Conservation (phyloP, 2,329 filamentous ascomycete genomes). For the Aplosporella prunicola region DNA sequence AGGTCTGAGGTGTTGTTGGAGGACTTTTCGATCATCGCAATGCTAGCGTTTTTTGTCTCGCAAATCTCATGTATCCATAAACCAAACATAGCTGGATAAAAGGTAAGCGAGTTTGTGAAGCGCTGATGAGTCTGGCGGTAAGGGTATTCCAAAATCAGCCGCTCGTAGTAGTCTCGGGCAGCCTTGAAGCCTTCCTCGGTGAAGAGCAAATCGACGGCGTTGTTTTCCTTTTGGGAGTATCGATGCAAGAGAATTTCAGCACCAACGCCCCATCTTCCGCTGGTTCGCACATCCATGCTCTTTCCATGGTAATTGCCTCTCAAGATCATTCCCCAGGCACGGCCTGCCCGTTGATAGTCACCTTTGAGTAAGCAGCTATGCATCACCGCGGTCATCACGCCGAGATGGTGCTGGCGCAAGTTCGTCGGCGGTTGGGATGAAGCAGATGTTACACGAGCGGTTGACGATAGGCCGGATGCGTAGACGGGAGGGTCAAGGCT, state of each 20-base stretch:
- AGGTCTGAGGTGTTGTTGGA: neutral
- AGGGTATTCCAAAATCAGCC: slow-evolving; percentile 61
- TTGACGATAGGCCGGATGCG: slow-evolving; percentile 13
- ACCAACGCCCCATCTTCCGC: slow-evolving; percentile 71
- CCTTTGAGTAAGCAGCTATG: slow-evolving; percentile 62
- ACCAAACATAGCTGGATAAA: slow-evolving; percentile 72
- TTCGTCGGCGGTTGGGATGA: slow-evolving; percentile 11
- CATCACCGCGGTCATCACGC: slow-evolving; percentile 58
- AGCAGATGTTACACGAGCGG: slow-evolving; percentile 1
- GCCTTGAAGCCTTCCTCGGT: slow-evolving; percentile 42
- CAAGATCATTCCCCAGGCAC: slow-evolving; percentile 66
- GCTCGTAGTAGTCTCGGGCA: slow-evolving; percentile 64
- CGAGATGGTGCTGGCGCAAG: slow-evolving; percentile 48
- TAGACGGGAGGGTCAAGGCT: slow-evolving; percentile 34
- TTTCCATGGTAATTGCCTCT: slow-evolving; percentile 49
- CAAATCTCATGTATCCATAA: slow-evolving; percentile 71
- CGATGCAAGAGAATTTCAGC: slow-evolving; percentile 69
- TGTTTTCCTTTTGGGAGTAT: slow-evolving; percentile 1
- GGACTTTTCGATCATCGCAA: neutral
- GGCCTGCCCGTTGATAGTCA: slow-evolving; percentile 61
- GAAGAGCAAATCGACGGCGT: slow-evolving; percentile 15
- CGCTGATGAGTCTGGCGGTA: slow-evolving; percentile 51
- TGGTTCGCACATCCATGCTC: slow-evolving; percentile 57
- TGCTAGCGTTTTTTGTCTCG: slow-evolving; percentile 42
- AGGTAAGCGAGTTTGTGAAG: slow-evolving; percentile 57